phyloP scores from a whole-genome alignment of 139 green algal species.

The Tetradesmus obliquus region DNA sequence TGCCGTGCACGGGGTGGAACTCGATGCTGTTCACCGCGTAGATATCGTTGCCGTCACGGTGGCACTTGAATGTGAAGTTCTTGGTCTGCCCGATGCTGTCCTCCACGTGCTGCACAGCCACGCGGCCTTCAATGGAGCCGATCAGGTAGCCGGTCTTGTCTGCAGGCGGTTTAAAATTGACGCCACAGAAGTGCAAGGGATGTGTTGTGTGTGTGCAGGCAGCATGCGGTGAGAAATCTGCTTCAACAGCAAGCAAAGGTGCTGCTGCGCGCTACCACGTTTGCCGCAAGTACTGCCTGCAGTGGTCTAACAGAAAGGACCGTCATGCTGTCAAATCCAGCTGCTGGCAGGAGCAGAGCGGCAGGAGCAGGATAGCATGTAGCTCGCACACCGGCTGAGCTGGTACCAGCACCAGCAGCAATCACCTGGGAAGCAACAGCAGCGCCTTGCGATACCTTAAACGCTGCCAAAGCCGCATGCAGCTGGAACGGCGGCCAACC shows the following conservation, averaged over 20 bases:
- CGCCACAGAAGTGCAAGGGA: background rate
- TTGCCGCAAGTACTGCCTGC: too few species aligned
- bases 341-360: too few species aligned
- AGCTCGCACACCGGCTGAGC: too few species aligned
- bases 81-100: slow-evolving; percentile 77
- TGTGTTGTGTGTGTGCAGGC: background rate
- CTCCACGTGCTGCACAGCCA: slow-evolving; percentile 98
- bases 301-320: too few species aligned
- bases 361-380: too few species aligned
- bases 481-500: too few species aligned
- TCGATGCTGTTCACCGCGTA: slow-evolving; percentile 96
- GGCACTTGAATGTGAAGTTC: slow-evolving; percentile 97
- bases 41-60: slow-evolving; percentile 88
- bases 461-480: background rate
- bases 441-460: too few species aligned
- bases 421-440: too few species aligned
- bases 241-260: too few species aligned
- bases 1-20: slow-evolving; percentile 93
- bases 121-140: slow-evolving; percentile 92
- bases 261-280: too few species aligned
- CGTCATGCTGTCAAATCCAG: too few species aligned
- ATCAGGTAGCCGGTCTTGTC: slow-evolving; percentile 95
- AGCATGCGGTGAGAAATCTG: background rate
- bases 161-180: slow-evolving; percentile 74
- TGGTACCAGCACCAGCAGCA: too few species aligned